These are phyloP conservation scores for Metarhizium brunneum DNA, from an alignment of 2,329 filamentous ascomycete genomes.

Conservation along the genomic window DNA sequence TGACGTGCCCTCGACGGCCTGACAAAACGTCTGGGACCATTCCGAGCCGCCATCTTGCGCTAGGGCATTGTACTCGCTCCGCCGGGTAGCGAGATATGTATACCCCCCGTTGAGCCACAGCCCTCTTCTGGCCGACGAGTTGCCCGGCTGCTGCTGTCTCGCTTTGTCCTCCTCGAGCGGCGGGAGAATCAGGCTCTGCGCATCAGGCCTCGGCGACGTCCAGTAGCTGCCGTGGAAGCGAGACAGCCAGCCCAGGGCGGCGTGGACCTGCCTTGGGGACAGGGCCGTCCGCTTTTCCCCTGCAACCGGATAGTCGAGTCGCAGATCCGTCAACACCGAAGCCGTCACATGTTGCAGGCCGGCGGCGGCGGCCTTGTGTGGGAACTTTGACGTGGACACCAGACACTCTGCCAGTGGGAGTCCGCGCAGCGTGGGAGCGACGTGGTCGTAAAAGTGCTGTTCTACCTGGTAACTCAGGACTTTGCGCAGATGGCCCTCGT, in stretches of 20 bases:
- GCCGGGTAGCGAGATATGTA: conserved; percentile 56
- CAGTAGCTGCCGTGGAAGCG: conserved; percentile 50
- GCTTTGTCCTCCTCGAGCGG: conserved; percentile 44
- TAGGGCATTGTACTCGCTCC: conserved; percentile 43
- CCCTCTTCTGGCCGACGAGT: conserved; percentile 11
- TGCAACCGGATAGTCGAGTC: conserved; percentile 41
- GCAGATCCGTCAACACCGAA: conserved; percentile 49
- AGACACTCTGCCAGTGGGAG: conserved; percentile 42
- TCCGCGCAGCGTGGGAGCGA: conserved; percentile 39
- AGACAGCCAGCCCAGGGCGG: conserved; percentile 53
- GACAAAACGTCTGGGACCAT: conserved; percentile 44
- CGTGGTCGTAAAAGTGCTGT: conserved; percentile 51
- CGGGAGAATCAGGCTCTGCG: conserved; percentile 35
- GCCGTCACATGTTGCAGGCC: conserved; percentile 35
- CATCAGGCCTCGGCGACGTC: conserved; percentile 16
- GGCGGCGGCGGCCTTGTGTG: conserved; percentile 12
- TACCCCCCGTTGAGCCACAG: conserved; percentile 61
- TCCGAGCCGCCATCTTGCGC: conserved; percentile 36
- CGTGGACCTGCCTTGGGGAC: conserved; percentile 34
- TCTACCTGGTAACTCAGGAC: conserved; percentile 59
- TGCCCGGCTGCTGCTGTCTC: conserved; percentile 7
- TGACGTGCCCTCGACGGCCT: conserved; percentile 10
- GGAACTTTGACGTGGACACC: conserved; percentile 28
- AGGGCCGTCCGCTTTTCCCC: conserved; percentile 44
- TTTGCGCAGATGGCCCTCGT: conserved; percentile 57